Percentiles rank a stretch among this genome's conserved stretches.
phyloP scores from a whole-genome alignment of 495 filamentous ascomycete genomes.

The Penicillium ucsense region DNA sequence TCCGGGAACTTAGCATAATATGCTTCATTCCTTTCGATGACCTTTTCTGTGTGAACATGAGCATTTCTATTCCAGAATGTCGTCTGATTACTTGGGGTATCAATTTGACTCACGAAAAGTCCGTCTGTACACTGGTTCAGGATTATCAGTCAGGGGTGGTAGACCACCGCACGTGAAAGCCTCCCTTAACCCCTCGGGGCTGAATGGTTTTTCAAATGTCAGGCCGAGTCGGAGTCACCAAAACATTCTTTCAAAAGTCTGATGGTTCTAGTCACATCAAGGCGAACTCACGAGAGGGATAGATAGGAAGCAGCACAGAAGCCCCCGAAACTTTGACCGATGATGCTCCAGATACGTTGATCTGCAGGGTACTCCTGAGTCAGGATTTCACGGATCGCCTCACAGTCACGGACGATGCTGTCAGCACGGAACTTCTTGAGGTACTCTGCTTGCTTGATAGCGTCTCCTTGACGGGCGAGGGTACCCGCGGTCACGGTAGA shows the following conservation, averaged over 20 bases:
- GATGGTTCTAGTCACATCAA: no score
- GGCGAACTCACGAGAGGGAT: slow-evolving; percentile 51
- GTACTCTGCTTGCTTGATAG: slow-evolving; percentile 62
- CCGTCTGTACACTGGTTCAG: slow-evolving; percentile 66
- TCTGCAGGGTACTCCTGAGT: slow-evolving; percentile 58
- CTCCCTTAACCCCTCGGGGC: slow-evolving; percentile 67
- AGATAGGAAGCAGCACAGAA: slow-evolving; percentile 78
- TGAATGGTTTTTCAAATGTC: slow-evolving; percentile 5
- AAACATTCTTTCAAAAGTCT: no score
- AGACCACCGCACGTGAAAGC: slow-evolving; percentile 78
- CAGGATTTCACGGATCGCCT: slow-evolving; percentile 68
- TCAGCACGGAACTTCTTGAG: slow-evolving; percentile 84
- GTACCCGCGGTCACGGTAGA: slow-evolving; percentile 64
- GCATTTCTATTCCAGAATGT: background rate
- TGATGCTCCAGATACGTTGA: slow-evolving; percentile 69
- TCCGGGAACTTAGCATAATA: slow-evolving; percentile 85
- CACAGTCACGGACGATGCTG: slow-evolving; percentile 78
- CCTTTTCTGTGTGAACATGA: slow-evolving; percentile 38
- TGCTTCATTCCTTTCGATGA: slow-evolving; percentile 52
- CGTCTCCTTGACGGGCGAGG: slow-evolving; percentile 53
- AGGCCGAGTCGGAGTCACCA: no score
- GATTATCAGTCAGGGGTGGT: slow-evolving; percentile 58
- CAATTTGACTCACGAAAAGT: slow-evolving; percentile 44
- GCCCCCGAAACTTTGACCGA: slow-evolving; percentile 89
- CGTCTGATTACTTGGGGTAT: background rate